Base-by-base conservation (phyloP, 257 asterid species). In the Asclepias syriaca region DNA sequence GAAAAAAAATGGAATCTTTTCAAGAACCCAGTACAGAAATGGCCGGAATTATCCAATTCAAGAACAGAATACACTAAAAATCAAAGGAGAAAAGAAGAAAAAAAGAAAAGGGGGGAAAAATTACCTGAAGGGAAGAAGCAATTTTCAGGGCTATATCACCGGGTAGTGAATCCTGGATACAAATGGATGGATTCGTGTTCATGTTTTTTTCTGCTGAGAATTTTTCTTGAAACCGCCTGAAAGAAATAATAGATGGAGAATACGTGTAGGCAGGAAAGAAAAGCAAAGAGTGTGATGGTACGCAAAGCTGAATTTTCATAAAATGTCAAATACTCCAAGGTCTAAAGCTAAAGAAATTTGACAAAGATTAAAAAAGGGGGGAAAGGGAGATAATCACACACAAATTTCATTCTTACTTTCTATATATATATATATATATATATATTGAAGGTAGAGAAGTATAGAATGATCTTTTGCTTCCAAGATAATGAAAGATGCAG, bases 41-140 rank as follows among this genome's bases (percentile, higher is more conserved):
- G 21, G 66, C 22, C 1, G 53, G 72, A 43, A 77, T 21, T 34
- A 45, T 48, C 29, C 50, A 64, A 57, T 39, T 61, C 43, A 57
- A 69, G 68, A 66, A 40, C 46, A 69, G 54, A 61, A 51, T 51
- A 51, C 56, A 4, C 57, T 14, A 51, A 6, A 50, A 51, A 16
- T 51, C 57, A 3, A 48, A 22, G 45, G 9, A 39, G 5, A 34
- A 34, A 34, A 34, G 39, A 43, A 43, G 1, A 40, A 1, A 14
- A 66, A 66, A 69, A 40, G 16, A 13, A 16, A 6, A 4, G 54
- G 54, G 58, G 15, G 39, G 5, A 55, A 19, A 0, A 8, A 54
- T 66, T 53, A 87, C 96, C 87, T 85, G 86, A 12, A 93, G 96
- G 48, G 91, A 85, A 60, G 93, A 90, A 77, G 85, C 91, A 18